These are phyloP conservation scores for Pseudozyma tsukubaensis DNA, from an alignment of 1,284 basidiomycete genomes.

Conservation along the genomic window DNA sequence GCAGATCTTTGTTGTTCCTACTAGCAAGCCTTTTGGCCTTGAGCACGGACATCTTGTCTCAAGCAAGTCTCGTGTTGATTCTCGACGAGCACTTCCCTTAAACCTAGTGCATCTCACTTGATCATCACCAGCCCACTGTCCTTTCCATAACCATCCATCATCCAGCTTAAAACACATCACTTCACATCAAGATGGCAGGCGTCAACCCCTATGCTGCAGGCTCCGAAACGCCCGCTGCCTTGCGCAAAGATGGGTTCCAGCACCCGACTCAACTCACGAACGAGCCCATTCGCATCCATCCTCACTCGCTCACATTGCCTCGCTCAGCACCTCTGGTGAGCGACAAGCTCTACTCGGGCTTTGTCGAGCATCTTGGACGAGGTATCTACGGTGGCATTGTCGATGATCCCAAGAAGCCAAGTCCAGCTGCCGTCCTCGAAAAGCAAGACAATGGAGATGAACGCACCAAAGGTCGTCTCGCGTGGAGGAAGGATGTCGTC, in stretches of 20 bases:
- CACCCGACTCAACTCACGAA: slow-evolving; percentile 20
- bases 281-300: slow-evolving; percentile 30
- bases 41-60: neutral
- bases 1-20: neutral
- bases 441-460: slow-evolving; percentile 54
- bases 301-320: slow-evolving; percentile 27
- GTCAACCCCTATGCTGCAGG: slow-evolving; percentile 36
- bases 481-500: slow-evolving; percentile 75
- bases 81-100: neutral
- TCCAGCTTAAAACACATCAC: too few relatives aligned
- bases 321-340: slow-evolving; percentile 28
- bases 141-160: neutral
- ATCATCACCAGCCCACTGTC: neutral
- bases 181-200: slow-evolving; percentile 26
- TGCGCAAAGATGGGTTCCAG: slow-evolving; percentile 15
- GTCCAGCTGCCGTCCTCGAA: slow-evolving; percentile 65
- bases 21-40: neutral
- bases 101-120: neutral
- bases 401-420: slow-evolving; percentile 71
- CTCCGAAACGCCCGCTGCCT: slow-evolving; percentile 6
- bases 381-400: slow-evolving; percentile 77
- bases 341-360: slow-evolving; percentile 54
- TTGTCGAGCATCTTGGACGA: slow-evolving; percentile 68
- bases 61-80: neutral
- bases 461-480: slow-evolving; percentile 66